These are phyloP conservation scores for Rhazya stricta DNA, from an alignment of 257 asterid species.

Conservation along the genomic window DNA sequence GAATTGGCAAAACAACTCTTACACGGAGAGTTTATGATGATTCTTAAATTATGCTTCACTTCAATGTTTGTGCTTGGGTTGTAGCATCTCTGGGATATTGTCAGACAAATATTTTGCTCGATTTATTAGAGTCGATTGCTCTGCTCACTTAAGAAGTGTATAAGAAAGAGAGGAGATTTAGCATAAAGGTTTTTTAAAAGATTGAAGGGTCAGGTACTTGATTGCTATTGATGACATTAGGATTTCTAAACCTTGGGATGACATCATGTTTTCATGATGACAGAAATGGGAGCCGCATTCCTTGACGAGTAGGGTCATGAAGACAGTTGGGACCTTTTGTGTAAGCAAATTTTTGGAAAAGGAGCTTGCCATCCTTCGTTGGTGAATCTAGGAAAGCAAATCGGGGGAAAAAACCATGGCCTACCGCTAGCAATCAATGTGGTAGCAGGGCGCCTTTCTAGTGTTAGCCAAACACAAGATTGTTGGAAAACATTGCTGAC, in stretches of 20 bases:
- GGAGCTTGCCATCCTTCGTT: background rate
- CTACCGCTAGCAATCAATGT: background rate
- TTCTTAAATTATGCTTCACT: background rate
- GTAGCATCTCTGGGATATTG: background rate
- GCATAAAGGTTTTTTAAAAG: background rate
- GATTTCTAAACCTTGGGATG: background rate
- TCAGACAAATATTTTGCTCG: background rate
- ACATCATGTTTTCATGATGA: background rate
- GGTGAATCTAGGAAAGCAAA: background rate
- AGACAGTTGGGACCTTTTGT: background rate
- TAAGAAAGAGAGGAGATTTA: background rate
- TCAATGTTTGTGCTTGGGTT: background rate
- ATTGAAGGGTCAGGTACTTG: background rate
- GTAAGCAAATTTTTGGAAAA: background rate
- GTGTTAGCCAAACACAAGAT: too few relatives aligned
- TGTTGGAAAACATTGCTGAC: background rate
- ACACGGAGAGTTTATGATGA: background rate
- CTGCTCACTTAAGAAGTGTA: background rate
- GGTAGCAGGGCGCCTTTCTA: background rate
- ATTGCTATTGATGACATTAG: background rate
- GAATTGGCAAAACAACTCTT: slow-evolving; percentile 10
- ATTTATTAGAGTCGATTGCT: background rate
- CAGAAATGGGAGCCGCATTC: background rate
- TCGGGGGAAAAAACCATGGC: background rate
- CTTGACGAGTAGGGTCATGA: background rate